Base-by-base conservation (phyloP, 108 stramenopile genomes). In the Nitzschia palea region DNA sequence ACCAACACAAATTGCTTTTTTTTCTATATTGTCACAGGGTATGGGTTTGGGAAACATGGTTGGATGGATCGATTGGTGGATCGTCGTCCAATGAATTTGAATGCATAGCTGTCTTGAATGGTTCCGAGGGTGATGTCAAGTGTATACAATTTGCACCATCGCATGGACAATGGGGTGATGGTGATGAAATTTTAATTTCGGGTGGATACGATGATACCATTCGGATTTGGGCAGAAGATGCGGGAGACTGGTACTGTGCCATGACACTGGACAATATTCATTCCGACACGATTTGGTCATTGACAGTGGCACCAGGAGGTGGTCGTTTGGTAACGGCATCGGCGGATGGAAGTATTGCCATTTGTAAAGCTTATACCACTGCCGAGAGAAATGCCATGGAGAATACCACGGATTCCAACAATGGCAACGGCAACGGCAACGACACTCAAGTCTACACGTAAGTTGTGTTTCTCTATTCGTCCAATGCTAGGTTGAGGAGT, bases 121-220 rank as follows among this genome's bases (percentile, higher is more conserved):
- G 96, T 10, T 98, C 98, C 80, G 95, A 94, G 31, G 94, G 86
- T 15, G 99, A 99, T 77, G 94, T 99, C 56, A 99, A 99, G 68
- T 84, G 67, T 48, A 80, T 98, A 40, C 60, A 65, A 23, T 99
- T 96, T 81, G 92, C 91, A 12, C 90, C 90, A 12, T 71, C 71
- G 27, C 89, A 91, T 63, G 83, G 74, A 20, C 74, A 80, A 40
- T 91, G 83, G 79, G 89, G 90, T 12, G 86, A 93, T 56, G 93
- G 90, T 9, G 91, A 88, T 45, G 91, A 93, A 55, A 80, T 97
- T 12, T 66, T 97, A 18, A 44, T 97, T 1, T 80, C 80, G n/a
- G 84, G 80, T 4, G 81, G 86, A 43, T 99, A 99, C 68, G 98
- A 99, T 68, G 86, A 96, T 65, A 96, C 95, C 6, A 81, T 97